These are phyloP conservation scores for Oryza meridionalis DNA, from an alignment of 176 grass and related monocot genomes.

Conservation along the genomic window DNA sequence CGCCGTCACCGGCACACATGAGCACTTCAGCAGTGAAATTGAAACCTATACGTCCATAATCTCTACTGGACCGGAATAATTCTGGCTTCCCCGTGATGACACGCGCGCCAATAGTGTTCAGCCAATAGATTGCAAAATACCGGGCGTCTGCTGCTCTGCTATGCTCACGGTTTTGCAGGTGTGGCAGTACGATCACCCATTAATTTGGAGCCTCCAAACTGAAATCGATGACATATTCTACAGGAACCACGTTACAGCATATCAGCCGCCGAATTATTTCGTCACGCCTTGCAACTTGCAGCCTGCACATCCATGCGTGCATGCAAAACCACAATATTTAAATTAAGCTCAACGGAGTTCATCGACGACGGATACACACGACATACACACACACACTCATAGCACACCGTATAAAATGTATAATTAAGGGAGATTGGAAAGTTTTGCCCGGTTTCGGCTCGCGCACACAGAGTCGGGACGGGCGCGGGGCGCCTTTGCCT, in stretches of 20 bases:
- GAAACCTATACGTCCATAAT: too few relatives aligned
- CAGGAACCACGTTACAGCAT: neutral
- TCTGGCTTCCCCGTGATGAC: neutral
- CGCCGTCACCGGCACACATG: conserved; percentile 41
- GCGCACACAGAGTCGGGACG: conserved; percentile 1
- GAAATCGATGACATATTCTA: conserved; percentile 13
- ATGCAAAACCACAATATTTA: neutral
- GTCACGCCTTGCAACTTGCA: neutral
- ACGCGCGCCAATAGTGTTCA: neutral
- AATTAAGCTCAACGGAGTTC: neutral
- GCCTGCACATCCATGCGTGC: neutral
- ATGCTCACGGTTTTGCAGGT: conserved; percentile 12
- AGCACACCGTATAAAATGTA: neutral
- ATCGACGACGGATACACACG: neutral
- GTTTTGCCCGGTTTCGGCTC: conserved; percentile 19
- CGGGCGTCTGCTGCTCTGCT: neutral
- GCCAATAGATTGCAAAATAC: conserved; percentile 40
- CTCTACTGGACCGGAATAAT: too few relatives aligned
- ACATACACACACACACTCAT: neutral
- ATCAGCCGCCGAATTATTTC: neutral
- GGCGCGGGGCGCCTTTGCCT: neutral
- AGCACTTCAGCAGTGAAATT: neutral
- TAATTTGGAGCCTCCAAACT: neutral
- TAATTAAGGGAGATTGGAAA: conserved; percentile 20
- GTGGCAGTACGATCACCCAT: conserved; percentile 22